phyloP scores from a whole-genome alignment of 1,284 basidiomycete genomes.

The Cystobasidium sp. region DNA sequence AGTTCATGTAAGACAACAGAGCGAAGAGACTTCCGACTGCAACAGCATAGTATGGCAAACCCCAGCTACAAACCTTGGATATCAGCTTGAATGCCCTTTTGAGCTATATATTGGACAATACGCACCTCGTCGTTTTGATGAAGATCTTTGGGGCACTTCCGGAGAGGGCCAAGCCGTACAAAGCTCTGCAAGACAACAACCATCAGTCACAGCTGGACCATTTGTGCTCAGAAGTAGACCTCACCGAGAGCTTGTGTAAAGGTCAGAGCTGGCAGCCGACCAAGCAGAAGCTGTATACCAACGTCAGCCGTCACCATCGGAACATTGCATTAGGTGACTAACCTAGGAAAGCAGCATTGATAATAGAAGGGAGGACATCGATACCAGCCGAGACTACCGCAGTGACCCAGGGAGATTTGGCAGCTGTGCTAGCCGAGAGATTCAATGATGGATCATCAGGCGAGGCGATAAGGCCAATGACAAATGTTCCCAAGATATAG shows the following conservation, averaged over 20 bases:
- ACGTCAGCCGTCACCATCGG: neutral
- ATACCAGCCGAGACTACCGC: constrained; percentile 51
- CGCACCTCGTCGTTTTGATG: constrained; percentile 63
- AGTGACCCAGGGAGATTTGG: constrained; percentile 50
- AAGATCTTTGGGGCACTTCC: constrained; percentile 65
- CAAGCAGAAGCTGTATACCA: constrained; percentile 59
- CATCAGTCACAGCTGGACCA: no score
- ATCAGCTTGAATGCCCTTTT: neutral
- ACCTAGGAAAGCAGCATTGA: constrained; percentile 59
- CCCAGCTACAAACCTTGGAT: neutral
- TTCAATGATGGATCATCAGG: constrained; percentile 29
- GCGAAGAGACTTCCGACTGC: constrained; percentile 69
- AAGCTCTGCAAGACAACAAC: constrained; percentile 51
- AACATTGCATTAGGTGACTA: neutral
- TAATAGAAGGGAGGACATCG: constrained; percentile 51
- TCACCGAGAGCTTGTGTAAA: constrained; percentile 64
- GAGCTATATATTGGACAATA: neutral
- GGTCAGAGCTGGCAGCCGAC: constrained; percentile 64
- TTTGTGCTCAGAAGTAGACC: no score
- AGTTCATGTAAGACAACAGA: constrained; percentile 72
- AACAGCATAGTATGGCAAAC: constrained; percentile 62
- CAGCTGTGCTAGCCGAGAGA: constrained; percentile 47
- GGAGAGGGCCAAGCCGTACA: constrained; percentile 61
- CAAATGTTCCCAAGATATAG: constrained; percentile 63
- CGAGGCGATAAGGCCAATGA: constrained; percentile 40